Conservation (phyloP, 2,329 filamentous ascomycete species). For the Colletotrichum lini region DNA sequence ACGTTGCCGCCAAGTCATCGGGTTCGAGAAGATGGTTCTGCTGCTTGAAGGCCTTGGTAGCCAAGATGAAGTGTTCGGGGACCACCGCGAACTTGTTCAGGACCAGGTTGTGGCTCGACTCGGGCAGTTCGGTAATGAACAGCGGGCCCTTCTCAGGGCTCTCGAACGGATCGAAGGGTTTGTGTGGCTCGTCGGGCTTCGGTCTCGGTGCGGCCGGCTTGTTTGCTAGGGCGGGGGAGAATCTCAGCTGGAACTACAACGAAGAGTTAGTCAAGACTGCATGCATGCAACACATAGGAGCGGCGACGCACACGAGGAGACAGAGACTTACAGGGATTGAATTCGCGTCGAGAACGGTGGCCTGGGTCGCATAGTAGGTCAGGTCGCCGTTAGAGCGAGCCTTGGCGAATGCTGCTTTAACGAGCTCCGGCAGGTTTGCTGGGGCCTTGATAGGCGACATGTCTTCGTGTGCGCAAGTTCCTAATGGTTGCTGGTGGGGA, state of each 20-base stretch:
- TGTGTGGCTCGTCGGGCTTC: slow-evolving; percentile 49
- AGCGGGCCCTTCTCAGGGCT: slow-evolving; percentile 69
- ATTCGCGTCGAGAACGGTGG: slow-evolving; percentile 61
- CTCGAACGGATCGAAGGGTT: slow-evolving; percentile 75
- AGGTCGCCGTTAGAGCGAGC: slow-evolving; percentile 65
- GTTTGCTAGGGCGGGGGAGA: slow-evolving; percentile 76
- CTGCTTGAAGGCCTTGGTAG: slow-evolving; percentile 73
- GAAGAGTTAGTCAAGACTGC: not conserved
- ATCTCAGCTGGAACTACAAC: slow-evolving; percentile 79
- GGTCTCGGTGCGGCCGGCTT: slow-evolving; percentile 71
- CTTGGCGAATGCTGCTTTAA: slow-evolving; percentile 63
- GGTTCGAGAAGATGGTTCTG: slow-evolving; percentile 75
- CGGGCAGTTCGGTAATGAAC: slow-evolving; percentile 64
- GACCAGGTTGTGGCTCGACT: slow-evolving; percentile 71
- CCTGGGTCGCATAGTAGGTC: slow-evolving; percentile 69
- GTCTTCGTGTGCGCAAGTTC: slow-evolving; percentile 46
- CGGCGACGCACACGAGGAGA: not conserved
- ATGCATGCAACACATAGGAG: not conserved
- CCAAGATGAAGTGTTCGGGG: slow-evolving; percentile 79
- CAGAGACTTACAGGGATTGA: slow-evolving; percentile 57
- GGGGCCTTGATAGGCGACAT: slow-evolving; percentile 61
- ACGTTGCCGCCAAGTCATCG: slow-evolving; percentile 72
- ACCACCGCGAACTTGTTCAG: slow-evolving; percentile 84
- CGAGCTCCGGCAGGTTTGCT: slow-evolving; percentile 64
- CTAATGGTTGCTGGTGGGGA: slow-evolving; percentile 43